Evolutionary conservation across 2,329 filamentous ascomycete genomes (phyloP), one percentile per base, ranked within the genome.

Genomic region (Passalora sequoiae): DNA sequence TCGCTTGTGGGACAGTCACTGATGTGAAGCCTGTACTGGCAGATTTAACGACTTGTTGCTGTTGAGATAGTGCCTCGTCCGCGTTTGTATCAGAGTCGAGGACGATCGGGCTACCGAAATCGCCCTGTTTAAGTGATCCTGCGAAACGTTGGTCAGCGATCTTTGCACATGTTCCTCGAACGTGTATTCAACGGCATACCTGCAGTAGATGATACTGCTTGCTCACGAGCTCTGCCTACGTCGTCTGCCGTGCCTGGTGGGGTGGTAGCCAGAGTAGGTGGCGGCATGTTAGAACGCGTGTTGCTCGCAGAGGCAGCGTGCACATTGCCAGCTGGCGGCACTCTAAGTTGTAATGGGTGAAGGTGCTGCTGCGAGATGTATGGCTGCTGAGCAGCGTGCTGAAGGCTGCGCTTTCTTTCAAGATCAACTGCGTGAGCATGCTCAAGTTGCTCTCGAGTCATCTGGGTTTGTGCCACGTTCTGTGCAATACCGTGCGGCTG

Each of bases 401-500:
- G 53, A 25, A 38, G 29, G 44, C 50, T 54, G 10, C 56, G 40
- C 13, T 43, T 44, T 9, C 51, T 44, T 32, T 57, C 56, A 21
- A 57, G 44, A 24, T 58, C 52, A n/a, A 57, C 43, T 6, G 47
- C 54, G 36, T 54, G 54, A 20, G 43, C 36, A 10, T 46, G 47
- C 17, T 53, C 49, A 29, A 38, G 45, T 30, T 58, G 38, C 6
- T 22, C 45, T 10, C 41, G 31, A 4, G 30, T 35, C 8, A 31
- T 43, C 13, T 33, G 45, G 6, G 38, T 33, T 5, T 47, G 46
- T 21, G 53, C 27, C 30, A 47, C 49, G 49, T 56, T 55, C 38
- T 49, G 49, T 16, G 49, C 47, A 44, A 55, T 49, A 27, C 53
- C 41, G 5, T 54, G 51, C 43, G 55, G 50, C 7, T 59, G 47